Evolutionary conservation across 306 rosid species (phyloP).

Genomic region (Cicer chorassanicum): DNA sequence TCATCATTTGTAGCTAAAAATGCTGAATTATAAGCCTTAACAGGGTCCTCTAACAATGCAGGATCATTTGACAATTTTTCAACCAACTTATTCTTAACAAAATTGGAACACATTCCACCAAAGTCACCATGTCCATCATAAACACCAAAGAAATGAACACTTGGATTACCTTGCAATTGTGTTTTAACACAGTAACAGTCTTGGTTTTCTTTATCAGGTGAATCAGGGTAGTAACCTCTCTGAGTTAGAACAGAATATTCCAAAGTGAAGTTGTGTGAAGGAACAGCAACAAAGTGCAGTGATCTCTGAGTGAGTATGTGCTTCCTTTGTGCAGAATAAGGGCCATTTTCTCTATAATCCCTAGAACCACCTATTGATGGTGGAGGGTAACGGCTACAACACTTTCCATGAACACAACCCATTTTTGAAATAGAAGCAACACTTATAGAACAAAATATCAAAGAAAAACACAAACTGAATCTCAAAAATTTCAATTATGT

Average conservation of each 20-base stretch:
- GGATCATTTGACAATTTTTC: constrained; percentile 63
- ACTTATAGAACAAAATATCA: not conserved
- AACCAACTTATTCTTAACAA: constrained; percentile 74
- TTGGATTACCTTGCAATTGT: constrained; percentile 76
- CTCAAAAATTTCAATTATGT: constrained; percentile 39
- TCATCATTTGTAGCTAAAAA: constrained; percentile 68
- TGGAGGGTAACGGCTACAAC: constrained; percentile 64
- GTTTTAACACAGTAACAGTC: constrained; percentile 78
- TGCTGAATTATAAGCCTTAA: constrained; percentile 70
- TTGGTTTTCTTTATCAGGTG: constrained; percentile 81
- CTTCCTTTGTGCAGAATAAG: constrained; percentile 57
- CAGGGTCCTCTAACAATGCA: constrained; percentile 72
- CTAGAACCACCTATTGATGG: constrained; percentile 63
- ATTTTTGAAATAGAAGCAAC: constrained; percentile 47
- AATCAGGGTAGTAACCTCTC: constrained; percentile 94
- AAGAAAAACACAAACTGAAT: constrained; percentile 29
- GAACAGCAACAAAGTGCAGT: constrained; percentile 69
- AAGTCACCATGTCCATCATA: constrained; percentile 93
- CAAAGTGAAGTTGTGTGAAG: constrained; percentile 71
- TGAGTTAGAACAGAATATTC: constrained; percentile 84
- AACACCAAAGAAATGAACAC: constrained; percentile 88
- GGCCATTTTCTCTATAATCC: constrained; percentile 55
- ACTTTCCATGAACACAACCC: constrained; percentile 92
- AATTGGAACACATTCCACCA: constrained; percentile 79
- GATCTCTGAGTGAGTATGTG: constrained; percentile 73